Percentiles rank a stretch among this genome's conserved stretches.
Conservation (phyloP, 345 rosid genomes). For the Brassica napus region DNA sequence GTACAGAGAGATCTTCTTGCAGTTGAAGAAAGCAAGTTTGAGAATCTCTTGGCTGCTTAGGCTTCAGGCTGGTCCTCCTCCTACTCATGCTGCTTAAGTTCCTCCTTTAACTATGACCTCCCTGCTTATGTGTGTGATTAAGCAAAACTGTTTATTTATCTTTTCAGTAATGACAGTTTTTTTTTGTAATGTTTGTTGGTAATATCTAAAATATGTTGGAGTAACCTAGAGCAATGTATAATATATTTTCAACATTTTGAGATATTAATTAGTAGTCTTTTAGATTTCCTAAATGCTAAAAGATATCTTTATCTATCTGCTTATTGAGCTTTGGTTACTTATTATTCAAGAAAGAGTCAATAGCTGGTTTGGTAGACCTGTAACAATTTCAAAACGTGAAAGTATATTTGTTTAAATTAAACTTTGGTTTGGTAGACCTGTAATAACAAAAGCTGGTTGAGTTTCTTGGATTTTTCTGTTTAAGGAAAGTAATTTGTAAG, state of each 20-base stretch:
- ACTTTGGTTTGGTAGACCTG: constrained; percentile 7
- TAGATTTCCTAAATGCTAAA: constrained; percentile 67
- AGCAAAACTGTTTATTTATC: not conserved
- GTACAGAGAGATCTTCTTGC: constrained; percentile 55
- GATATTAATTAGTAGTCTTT: not conserved
- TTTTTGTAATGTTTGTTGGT: not conserved
- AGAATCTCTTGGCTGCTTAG: constrained; percentile 53
- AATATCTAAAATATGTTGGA: not conserved
- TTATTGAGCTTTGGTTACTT: not conserved
- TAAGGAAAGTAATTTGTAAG: not conserved
- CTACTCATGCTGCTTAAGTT: constrained; percentile 18
- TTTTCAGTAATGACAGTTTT: not conserved
- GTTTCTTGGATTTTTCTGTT: constrained; percentile 6
- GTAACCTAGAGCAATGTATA: constrained; percentile 11
- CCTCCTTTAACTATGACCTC: not conserved
- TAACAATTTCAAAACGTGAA: not conserved
- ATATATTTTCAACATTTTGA: constrained; percentile 2
- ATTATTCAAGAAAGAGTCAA: not conserved
- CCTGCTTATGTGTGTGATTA: constrained; percentile 7
- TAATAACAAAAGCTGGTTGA: not conserved
- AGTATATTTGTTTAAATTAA: not conserved
- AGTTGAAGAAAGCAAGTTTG: constrained; percentile 45
- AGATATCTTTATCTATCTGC: not conserved
- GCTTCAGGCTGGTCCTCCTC: constrained; percentile 36
- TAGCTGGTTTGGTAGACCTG: not conserved